These are phyloP conservation scores for Udeniomyces megalosporus DNA, from an alignment of 768 basidiomycete genomes.

Conservation along the genomic window DNA sequence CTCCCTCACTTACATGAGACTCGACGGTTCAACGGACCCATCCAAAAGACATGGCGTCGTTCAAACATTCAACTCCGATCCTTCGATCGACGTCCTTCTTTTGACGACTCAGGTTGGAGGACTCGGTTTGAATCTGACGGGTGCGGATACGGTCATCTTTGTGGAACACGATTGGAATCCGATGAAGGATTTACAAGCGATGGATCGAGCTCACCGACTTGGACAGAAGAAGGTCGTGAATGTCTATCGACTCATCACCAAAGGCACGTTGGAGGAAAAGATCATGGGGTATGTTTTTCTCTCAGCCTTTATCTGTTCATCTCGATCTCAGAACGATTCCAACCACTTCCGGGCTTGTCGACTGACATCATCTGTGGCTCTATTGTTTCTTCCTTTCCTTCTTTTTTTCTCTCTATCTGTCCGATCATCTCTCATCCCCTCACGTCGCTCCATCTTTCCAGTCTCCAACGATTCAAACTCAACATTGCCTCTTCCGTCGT, in stretches of 20 bases:
- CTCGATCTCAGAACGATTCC: no score
- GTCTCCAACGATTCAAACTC: conserved; percentile 93
- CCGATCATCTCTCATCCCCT: no score
- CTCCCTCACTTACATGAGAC: conserved; percentile 90
- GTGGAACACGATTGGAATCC: conserved; percentile 99
- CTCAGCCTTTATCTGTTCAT: not conserved
- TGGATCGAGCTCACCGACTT: conserved; percentile 95
- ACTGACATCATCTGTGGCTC: no score
- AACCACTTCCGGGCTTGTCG: no score
- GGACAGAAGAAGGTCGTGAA: conserved; percentile 99
- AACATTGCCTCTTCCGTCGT: conserved; percentile 95
- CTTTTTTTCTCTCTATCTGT: no score
- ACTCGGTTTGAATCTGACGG: conserved; percentile 84
- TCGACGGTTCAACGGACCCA: conserved; percentile 82
- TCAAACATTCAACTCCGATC: conserved; percentile 94
- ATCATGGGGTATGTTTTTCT: conserved; percentile 77
- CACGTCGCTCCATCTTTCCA: conserved; percentile 25
- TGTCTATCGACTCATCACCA: conserved; percentile 90
- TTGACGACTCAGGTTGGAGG: conserved; percentile 96
- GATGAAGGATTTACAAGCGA: conserved; percentile 98
- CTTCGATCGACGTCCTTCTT: conserved; percentile 87
- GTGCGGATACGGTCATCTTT: conserved; percentile 97
- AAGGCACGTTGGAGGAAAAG: conserved; percentile 94
- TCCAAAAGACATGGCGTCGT: conserved; percentile 92
- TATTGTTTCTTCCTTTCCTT: not conserved